Base-by-base conservation (phyloP, 768 basidiomycete species). In the Rossbeevera mucosa region DNA sequence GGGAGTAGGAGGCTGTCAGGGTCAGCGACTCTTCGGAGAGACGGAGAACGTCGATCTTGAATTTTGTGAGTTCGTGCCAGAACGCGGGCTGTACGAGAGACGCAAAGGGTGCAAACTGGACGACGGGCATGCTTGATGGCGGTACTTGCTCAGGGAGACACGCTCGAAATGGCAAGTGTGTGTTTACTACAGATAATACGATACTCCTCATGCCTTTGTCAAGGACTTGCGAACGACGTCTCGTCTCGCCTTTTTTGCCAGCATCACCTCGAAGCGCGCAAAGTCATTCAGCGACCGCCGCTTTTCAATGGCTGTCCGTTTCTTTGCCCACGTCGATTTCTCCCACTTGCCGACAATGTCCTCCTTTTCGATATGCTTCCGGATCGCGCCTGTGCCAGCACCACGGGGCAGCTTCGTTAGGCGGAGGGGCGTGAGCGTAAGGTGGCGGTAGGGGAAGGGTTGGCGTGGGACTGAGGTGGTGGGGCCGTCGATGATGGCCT, bases 401-500 rank as follows among this genome's bases (percentile, higher is more conserved):
- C 71, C 89, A 59, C 94, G 92, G 66, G 94, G 92, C 45, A 99
- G 85, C 55, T 82, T 82, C 56, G 83, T 80, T 61, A 97, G 77
- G 61, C 81, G 76, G 72, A 94, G 77, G 52, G 90, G 87, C 21
- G 94, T 97, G 67, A 99, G 88, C 68, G 85, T 81, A 64, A 97
- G 80, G 75, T 96, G 86, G 70, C 88, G 88, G 85, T 88, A 97
- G 59, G 91, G 82, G 78, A 85, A 90, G 24, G 88, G 67, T 74
- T 96, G 95, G 64, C 96, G 91, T 61, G 95, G 87, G 49, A 99
- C 94, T 56, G 79, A 83, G 53, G 94, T 92, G 30, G 81, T 80
- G 49, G 96, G 94, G 43, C 94, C 94, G 73, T 98, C 95, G 65
- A 98, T 83, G 68, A 99, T 83, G 29, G 94, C 95, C 95, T 98